Evolutionary conservation across 176 grass and related monocot species (phyloP).

Genomic region (Oryza brachyantha): DNA sequence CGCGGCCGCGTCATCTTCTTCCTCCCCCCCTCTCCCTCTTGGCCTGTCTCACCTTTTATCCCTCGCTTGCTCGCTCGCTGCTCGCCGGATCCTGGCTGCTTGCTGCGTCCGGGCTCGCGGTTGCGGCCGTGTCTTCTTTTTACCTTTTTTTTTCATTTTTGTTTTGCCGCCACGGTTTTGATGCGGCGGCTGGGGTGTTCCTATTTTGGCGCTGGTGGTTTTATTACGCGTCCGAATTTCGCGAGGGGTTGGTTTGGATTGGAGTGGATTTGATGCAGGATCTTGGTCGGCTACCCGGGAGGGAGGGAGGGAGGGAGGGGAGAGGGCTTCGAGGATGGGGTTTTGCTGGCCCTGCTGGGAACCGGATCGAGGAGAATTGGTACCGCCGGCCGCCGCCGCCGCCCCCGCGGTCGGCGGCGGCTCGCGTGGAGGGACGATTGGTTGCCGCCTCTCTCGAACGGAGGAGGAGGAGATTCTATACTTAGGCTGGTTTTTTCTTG

Average conservation of each 20-base stretch:
- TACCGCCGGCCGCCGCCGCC: background rate
- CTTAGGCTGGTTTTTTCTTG: background rate
- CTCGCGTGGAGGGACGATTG: background rate
- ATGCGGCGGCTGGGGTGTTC: slow-evolving; percentile 25
- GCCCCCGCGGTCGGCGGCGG: background rate
- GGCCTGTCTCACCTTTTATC: background rate
- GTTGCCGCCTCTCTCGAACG: background rate
- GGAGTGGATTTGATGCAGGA: background rate
- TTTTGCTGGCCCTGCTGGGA: no score
- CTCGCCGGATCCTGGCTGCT: no score
- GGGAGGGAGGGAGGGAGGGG: no score
- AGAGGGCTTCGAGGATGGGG: no score
- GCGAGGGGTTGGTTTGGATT: no score
- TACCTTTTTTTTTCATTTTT: background rate
- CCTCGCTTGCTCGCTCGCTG: no score
- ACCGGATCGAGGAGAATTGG: background rate
- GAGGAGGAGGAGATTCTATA: background rate
- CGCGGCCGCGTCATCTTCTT: background rate
- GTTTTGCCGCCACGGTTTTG: slow-evolving; percentile 25
- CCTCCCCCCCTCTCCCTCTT: background rate
- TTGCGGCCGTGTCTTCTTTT: no score
- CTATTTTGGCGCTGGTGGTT: slow-evolving; percentile 2
- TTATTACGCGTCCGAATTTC: slow-evolving; percentile 29
- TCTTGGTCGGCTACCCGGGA: background rate
- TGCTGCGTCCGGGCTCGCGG: slow-evolving; percentile 30